Evolutionary conservation across 331 rosid species (phyloP).

Genomic region (Quercus tomentella): DNA sequence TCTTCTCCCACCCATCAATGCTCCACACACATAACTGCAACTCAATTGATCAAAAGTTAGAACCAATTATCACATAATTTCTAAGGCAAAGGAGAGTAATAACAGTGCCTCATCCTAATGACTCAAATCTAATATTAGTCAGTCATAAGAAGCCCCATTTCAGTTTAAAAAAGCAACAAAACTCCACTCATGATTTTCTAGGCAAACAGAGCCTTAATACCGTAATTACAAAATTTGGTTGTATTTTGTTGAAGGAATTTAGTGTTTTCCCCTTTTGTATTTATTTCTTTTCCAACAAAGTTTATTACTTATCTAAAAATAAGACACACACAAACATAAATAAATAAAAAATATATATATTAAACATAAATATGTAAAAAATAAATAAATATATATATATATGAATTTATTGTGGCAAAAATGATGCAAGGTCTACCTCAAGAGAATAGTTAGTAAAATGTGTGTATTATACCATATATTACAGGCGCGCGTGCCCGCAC

Average conservation of each 20-base stretch:
- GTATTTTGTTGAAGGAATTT: neutral
- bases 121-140: neutral
- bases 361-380: too few species aligned
- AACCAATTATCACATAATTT: neutral
- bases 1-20: slow-evolving; percentile 50
- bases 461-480: too few species aligned
- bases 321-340: too few species aligned
- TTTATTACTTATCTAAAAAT: neutral
- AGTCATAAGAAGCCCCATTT: neutral
- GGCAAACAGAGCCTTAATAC: neutral
- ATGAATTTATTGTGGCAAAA: neutral
- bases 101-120: neutral
- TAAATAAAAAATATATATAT: too few species aligned
- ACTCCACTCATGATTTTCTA: neutral
- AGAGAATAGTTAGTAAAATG: neutral
- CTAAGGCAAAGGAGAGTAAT: neutral
- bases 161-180: neutral
- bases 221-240: neutral
- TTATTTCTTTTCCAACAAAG: neutral
- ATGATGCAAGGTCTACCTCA: neutral
- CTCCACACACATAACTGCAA: slow-evolving; percentile 40
- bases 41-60: neutral
- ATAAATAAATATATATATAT: too few species aligned
- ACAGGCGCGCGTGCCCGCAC: too few species aligned
- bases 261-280: neutral